Evolutionary conservation across 495 filamentous ascomycete genomes (phyloP).

Genomic region (Sordaria brevicollis): DNA sequence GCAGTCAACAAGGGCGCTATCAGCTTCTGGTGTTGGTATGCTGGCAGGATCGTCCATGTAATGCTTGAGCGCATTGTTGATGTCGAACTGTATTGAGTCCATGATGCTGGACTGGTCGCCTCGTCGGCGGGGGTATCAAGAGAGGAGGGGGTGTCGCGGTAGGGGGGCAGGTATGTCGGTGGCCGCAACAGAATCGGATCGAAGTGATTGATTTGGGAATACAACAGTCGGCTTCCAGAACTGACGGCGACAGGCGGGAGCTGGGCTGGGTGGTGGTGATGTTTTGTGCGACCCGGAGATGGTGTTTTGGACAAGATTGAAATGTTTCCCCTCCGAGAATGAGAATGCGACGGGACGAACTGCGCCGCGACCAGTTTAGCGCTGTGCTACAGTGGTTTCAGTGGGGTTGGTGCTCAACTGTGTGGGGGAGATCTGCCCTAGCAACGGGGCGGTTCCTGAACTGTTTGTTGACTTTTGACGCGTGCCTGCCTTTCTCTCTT

Average conservation of each 20-base stretch:
- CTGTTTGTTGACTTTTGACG: not conserved
- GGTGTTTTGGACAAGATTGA: not conserved
- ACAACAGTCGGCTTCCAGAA: not conserved
- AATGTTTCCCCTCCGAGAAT: not conserved
- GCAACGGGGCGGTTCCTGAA: not conserved
- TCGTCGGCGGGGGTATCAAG: conserved; percentile 15
- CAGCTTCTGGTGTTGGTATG: conserved; percentile 80
- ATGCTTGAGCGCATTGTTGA: conserved; percentile 89
- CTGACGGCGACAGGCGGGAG: not conserved
- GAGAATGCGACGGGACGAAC: not conserved
- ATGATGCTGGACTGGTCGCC: conserved; percentile 31
- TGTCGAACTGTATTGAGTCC: conserved; percentile 77
- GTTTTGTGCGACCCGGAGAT: not conserved
- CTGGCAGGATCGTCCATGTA: conserved; percentile 85
- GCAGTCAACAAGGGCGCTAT: conserved; percentile 75
- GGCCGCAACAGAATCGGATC: not conserved
- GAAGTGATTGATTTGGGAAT: not conserved
- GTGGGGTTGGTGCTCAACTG: not conserved
- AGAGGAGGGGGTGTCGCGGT: not conserved
- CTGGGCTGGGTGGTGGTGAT: not conserved
- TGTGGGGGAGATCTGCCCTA: not conserved
- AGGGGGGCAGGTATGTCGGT: conserved; percentile 1
- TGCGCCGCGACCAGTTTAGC: not conserved
- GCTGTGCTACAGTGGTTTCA: not conserved
- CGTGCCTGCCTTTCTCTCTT: not conserved